Evolutionary conservation across 139 green algal species (phyloP), one percentile per base, ranked within the genome.

Genomic region (Chlamydomonas incerta): DNA sequence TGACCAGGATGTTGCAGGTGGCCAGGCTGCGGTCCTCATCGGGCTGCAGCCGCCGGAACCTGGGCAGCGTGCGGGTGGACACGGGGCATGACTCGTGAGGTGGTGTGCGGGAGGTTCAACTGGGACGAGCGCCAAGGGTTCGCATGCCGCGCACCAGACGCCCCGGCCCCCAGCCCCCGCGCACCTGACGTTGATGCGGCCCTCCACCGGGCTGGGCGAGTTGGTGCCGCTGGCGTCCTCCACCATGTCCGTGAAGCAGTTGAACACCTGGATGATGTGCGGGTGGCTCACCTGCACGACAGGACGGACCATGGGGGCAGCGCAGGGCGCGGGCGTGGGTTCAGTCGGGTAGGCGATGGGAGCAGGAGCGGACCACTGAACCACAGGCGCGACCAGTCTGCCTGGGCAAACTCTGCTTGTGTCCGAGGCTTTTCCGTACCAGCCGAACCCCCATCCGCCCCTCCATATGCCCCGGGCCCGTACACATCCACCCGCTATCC

Each of bases 161-260:
- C n/a, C n/a, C 33, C 17, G 33, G 33, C 47, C 46, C 14, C 9
- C 28, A 47, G 63, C 41, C 6, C 41, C 41, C 41, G n/a, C n/a
- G 21, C 63, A 83, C 76, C 79, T 67, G 31, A 94, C 89, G 80
- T 94, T 94, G 85, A 94, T 94, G 69, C 83, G 80, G 8, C 89
- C 89, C 74, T 92, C 87, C 70, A 83, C 88, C 3, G 71, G 72
- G 26, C 72, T 83, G 37, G 62, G 81, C 55, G 72, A 57, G 55
- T 86, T 91, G 47, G 88, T 91, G 72, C 87, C 84, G 41, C 62
- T 72, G 33, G 91, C 92, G 81, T 93, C 92, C 87, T 94, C 92
- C 69, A 94, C 88, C 90, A 94, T 93, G 81, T 94, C 90, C 21
- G 90, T 93, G 81, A 94, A 92, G 90, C 92, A 94, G 82, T 88